Conservation (phyloP, 768 basidiomycete genomes). For the Multifurca ochricompacta region DNA sequence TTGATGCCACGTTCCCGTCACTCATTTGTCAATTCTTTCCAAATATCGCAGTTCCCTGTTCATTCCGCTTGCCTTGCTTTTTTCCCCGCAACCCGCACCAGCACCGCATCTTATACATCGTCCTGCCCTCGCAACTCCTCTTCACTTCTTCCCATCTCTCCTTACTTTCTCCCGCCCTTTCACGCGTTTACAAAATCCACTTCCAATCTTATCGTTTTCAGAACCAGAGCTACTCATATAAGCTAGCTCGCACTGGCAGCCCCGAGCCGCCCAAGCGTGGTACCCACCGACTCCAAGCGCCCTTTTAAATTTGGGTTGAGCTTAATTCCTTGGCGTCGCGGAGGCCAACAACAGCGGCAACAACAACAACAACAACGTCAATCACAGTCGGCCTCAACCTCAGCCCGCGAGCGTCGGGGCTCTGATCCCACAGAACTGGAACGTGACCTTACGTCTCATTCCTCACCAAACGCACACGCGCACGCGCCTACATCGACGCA, state of each 20-base stretch:
- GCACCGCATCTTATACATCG: slow-evolving; percentile 4
- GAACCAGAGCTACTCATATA: background rate
- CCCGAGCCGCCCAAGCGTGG: background rate
- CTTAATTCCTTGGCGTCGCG: slow-evolving; percentile 2
- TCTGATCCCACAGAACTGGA: background rate
- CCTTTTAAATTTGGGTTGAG: background rate
- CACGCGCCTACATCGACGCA: background rate
- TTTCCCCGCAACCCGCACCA: slow-evolving; percentile 1
- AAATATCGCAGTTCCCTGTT: background rate
- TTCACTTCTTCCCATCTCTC: background rate
- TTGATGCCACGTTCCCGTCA: slow-evolving; percentile 3
- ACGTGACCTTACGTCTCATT: background rate
- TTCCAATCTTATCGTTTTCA: background rate
- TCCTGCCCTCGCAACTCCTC: background rate
- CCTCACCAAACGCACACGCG: background rate
- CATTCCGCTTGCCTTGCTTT: background rate
- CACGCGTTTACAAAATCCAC: background rate
- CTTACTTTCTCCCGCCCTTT: background rate
- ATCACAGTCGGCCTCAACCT: background rate
- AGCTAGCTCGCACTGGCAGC: background rate
- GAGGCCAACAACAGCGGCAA: background rate
- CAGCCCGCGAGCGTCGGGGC: background rate
- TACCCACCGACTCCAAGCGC: background rate
- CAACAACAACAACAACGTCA: background rate
- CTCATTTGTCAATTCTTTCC: slow-evolving; percentile 8